Evolutionary conservation across 805 yeast species (phyloP), one percentile per base, ranked within the genome.

Genomic region (Saturnispora silvae): DNA sequence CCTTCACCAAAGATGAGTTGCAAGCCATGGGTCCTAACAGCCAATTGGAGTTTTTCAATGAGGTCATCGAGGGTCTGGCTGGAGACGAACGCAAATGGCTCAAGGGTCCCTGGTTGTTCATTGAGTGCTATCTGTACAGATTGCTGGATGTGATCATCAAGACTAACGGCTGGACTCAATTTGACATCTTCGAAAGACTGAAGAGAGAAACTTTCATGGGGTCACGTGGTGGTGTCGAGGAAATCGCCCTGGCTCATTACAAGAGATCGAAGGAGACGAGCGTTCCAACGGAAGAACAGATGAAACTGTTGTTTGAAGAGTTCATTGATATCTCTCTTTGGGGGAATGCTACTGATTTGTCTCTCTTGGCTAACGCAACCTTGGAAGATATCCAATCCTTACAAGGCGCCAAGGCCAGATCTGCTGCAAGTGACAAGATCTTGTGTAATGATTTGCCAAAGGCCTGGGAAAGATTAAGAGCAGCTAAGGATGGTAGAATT

Each of bases 301-400:
- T 77, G 44, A 56, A 65, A 42, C 48, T 79, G 10, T 61, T 85
- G 31, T 87, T 86, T 64, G 72, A 67, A 43, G 99, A 92, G 55
- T 81, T 87, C 44, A 60, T 82, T 30, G 95, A 86, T 53, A 73
- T 89, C 38, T 83, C 96, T 0, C 61, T 92, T 37, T 92, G 99
- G 99, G 99, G 99, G 20, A 92, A 92, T 58, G 96, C 97, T 15
- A 84, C 96, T 4, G 99, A 92, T 58, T 68, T 92, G 52, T 85
- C 96, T 0, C 63, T 94, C 37, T 66, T 92, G 44, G 87, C 94
- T 4, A 86, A 83, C 41, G 85, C 89, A n/a, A 75, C 86, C 6
- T 56, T 85, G 20, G 96, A 87, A 33, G 96, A 92, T 46, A 81
- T 92, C 50, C 81, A 84, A 57, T 76, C 89, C 5, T 75, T 85